Evolutionary conservation across 192 early-diverging fungal species (phyloP).

Genomic region (Chytriomyces confervae): DNA sequence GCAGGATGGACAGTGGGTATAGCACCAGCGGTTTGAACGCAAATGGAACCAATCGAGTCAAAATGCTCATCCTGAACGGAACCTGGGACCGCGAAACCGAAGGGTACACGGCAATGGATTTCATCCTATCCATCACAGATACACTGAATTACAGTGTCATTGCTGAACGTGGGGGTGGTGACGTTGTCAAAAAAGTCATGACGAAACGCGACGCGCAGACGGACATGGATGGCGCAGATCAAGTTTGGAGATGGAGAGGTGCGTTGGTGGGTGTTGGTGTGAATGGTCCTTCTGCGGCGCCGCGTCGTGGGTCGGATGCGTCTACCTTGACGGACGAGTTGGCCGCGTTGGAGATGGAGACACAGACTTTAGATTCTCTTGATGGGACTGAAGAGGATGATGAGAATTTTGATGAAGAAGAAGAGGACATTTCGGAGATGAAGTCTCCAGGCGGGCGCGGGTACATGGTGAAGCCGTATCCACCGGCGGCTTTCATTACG

Average conservation of each 20-base stretch:
- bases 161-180: constrained; percentile 33
- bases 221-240: constrained; percentile 43
- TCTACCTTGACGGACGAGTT: not conserved
- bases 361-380: not conserved
- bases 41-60: constrained; percentile 35
- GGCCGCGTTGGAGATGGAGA: not conserved
- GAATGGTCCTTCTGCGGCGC: not conserved
- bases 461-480: constrained; percentile 46
- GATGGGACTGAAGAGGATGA: constrained; percentile 11
- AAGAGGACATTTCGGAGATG: constrained; percentile 32
- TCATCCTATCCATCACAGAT: constrained; percentile 69
- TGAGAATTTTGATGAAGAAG: not conserved
- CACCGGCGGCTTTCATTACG: constrained; percentile 51
- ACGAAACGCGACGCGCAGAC: constrained; percentile 24
- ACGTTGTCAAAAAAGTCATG: constrained; percentile 30
- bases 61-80: constrained; percentile 75
- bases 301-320: not conserved
- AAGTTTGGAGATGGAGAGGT: constrained; percentile 37
- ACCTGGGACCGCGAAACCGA: constrained; percentile 71
- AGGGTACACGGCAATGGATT: constrained; percentile 74
- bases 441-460: constrained; percentile 21
- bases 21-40: not conserved
- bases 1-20: not conserved
- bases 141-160: constrained; percentile 64
- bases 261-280: constrained; percentile 27